Evolutionary conservation across 2,329 filamentous ascomycete genomes (phyloP), one percentile per base, ranked within the genome.

Genomic region (Arthrobotrys pseudoclavata): DNA sequence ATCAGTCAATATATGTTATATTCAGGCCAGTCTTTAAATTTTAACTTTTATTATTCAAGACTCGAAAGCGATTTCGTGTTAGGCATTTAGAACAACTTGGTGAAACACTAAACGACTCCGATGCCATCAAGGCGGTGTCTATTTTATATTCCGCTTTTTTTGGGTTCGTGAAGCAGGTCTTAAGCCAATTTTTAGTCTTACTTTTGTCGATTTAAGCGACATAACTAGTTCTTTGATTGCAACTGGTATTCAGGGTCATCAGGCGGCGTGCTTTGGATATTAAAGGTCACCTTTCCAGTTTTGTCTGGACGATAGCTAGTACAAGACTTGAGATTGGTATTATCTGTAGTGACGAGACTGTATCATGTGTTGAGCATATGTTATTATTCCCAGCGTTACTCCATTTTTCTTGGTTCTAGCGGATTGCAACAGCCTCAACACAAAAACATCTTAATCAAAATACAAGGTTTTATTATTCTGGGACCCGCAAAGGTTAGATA

Each of bases 41-140:
- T 61, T 29, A 1, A 10, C 7, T 62, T 69, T 22, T 29, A 6
- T 10, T 69, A 61, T 42, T 69, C 66, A n/a, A 40, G 15, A 40
- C 2, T 62, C 15, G 53, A 69, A 61, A 24, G n/a, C 5, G 42
- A 69, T 53, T 20, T 69, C 3, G 18, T 69, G 1, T 13, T 69
- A 26, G 26, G 13, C 29, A n/a, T 0, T 31, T 52, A 9, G 61
- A 24, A 10, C 26, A 20, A 15, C 10, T 48, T n/a, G 31, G 40
- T 9, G 42, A 48, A 47, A 50, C n/a, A 18, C 6, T 7, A 12
- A 3, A 18, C 24, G 60, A 20, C 29, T 26, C 12, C n/a, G 29
- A 34, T 20, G 52, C 20, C 18, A 45, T 42, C 0, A 31, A 94
- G 85, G 81, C 89, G 85, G 7, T 87, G n/a, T 24, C 24, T 40